Evolutionary conservation across 768 basidiomycete genomes (phyloP).

Genomic region (Kwoniella sp.): DNA sequence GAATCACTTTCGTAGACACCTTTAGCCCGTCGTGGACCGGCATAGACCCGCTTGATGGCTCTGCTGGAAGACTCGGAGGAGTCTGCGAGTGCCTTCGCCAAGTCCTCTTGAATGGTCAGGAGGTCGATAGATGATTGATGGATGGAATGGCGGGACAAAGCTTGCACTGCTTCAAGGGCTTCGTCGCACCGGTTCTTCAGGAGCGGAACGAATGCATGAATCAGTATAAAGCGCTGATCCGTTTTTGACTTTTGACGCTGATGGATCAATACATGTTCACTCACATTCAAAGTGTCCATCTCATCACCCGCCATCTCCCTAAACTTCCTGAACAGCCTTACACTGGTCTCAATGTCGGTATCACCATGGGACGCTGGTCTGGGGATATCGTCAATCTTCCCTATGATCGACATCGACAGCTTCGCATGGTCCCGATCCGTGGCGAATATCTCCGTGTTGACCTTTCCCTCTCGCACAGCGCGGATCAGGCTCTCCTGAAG

Average conservation of each 20-base stretch:
- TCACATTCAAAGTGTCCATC: slow-evolving; percentile 49
- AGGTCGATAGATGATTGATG: slow-evolving; percentile 24
- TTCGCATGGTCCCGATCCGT: slow-evolving; percentile 4
- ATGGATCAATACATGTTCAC: slow-evolving; percentile 9
- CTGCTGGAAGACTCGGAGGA: slow-evolving; percentile 67
- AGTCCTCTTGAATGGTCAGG: slow-evolving; percentile 25
- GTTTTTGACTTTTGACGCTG: background rate
- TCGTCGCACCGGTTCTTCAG: slow-evolving; percentile 37
- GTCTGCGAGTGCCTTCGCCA: slow-evolving; percentile 38
- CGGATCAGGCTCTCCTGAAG: slow-evolving; percentile 80
- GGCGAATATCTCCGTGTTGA: slow-evolving; percentile 23
- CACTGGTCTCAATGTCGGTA: slow-evolving; percentile 39
- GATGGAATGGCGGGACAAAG: slow-evolving; percentile 20
- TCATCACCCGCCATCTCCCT: slow-evolving; percentile 49
- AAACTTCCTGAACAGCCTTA: slow-evolving; percentile 52
- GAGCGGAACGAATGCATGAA: no score
- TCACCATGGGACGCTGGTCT: slow-evolving; percentile 3
- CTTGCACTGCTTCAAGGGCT: slow-evolving; percentile 44
- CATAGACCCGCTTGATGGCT: slow-evolving; percentile 75
- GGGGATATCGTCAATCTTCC: slow-evolving; percentile 21
- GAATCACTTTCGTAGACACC: slow-evolving; percentile 30
- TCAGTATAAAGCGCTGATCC: no score
- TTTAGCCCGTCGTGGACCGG: slow-evolving; percentile 42
- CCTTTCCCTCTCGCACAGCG: slow-evolving; percentile 57
- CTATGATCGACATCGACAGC: slow-evolving; percentile 15